Evolutionary conservation across 2,329 filamentous ascomycete species (phyloP), one percentile per base, ranked within the genome.

Genomic region (Hirsutella minnesotensis): DNA sequence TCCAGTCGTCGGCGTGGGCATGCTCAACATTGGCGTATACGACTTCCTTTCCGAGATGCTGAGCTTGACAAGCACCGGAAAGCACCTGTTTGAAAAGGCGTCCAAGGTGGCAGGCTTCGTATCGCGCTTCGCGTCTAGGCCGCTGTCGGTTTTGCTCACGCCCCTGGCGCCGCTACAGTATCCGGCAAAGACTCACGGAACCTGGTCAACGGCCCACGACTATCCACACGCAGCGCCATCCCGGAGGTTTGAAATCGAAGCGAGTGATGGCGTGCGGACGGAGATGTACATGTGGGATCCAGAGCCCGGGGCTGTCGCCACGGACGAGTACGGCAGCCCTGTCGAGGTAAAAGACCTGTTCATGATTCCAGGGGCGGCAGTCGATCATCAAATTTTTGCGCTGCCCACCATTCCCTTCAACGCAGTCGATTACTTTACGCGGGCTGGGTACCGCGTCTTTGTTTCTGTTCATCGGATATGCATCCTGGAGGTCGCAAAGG

Each of bases 371-470:
- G 79, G 78, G 18, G 76, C 77, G 0, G 66, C 73, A 1, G 77
- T 82, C 1, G 74, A 81, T 54, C 73, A 82, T 49, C 71, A 77
- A 47, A 78, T 81, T 42, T 82, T 67, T 47, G 69, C 77, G 0
- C 63, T 79, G 22, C 77, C 77, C 2, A 81, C 77, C 2, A 78
- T 82, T 43, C 66, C 68, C n/a, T 71, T 69, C 48, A 81, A 82
- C 54, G 68, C 75, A 1, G 68, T 82, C 47, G 76, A 81, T 53
- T 80, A 79, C 59, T 75, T 82, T 54, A 73, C 68, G 3, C 62
- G 69, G 1, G 72, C 69, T 1, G 79, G 79, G 9, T 80, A 81
- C 58, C 68, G 72, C 5, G 72, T 79, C 16, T 81, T 74, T 49
- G 59, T 78, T 3, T 59, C 68, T 0, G 73, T 79, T 1, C 73